phyloP scores from a whole-genome alignment of 2,329 filamentous ascomycete species.

The Ophiostoma montium region DNA sequence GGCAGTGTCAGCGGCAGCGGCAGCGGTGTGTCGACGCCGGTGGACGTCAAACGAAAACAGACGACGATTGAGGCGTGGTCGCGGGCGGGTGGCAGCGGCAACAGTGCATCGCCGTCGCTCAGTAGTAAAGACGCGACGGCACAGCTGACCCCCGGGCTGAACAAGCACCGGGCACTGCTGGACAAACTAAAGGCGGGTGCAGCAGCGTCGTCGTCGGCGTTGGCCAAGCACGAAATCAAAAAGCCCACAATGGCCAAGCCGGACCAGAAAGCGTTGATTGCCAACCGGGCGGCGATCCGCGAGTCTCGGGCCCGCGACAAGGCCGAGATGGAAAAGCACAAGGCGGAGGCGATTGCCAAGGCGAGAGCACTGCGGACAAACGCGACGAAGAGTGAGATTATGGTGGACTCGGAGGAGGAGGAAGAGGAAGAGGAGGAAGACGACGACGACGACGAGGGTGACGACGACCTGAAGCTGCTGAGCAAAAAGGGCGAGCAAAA shows the following conservation, averaged over 20 bases:
- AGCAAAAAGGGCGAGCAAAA: slow-evolving; percentile 33
- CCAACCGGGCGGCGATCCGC: slow-evolving; percentile 44
- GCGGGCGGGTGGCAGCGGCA: background rate
- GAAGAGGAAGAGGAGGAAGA: slow-evolving; percentile 55
- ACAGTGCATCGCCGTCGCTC: slow-evolving; percentile 12
- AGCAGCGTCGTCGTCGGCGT: background rate
- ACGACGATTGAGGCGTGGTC: slow-evolving; percentile 15
- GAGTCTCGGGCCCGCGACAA: slow-evolving; percentile 61
- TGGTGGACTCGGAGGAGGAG: slow-evolving; percentile 71
- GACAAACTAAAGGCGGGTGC: slow-evolving; percentile 32
- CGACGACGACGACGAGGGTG: slow-evolving; percentile 46
- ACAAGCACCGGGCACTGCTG: slow-evolving; percentile 30
- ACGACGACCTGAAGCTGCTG: slow-evolving; percentile 33
- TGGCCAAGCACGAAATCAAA: slow-evolving; percentile 13
- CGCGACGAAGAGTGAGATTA: slow-evolving; percentile 66
- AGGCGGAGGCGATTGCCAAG: slow-evolving; percentile 56
- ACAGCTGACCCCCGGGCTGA: slow-evolving; percentile 29
- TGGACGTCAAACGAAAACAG: slow-evolving; percentile 18
- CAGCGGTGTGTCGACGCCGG: background rate
- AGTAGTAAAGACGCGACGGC: slow-evolving; percentile 33
- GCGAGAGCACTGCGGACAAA: slow-evolving; percentile 47
- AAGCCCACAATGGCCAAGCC: slow-evolving; percentile 26
- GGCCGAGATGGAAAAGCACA: slow-evolving; percentile 58
- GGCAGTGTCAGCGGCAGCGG: background rate
- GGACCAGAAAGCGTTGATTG: slow-evolving; percentile 23